Percentiles rank a stretch among this genome's conserved stretches.
Evolutionary conservation across 768 basidiomycete genomes (phyloP).

Genomic region (Mycena leptocephala): DNA sequence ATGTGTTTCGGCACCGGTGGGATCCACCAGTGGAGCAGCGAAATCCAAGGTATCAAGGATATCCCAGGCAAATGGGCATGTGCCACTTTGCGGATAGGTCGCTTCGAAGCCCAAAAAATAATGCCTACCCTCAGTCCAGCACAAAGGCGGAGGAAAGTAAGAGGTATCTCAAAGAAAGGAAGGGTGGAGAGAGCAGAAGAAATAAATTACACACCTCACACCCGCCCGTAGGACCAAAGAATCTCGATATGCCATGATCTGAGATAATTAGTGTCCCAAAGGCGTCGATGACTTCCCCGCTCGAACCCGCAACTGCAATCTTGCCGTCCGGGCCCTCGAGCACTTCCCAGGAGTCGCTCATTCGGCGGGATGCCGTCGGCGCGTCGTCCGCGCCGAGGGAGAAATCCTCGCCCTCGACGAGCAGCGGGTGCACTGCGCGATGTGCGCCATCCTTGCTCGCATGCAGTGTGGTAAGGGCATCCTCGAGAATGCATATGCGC

Average conservation of each 20-base stretch:
- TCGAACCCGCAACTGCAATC: conserved; percentile 25
- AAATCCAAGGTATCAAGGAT: too few species aligned
- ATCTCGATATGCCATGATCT: conserved; percentile 72
- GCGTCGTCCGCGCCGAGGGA: not conserved
- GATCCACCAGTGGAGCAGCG: too few species aligned
- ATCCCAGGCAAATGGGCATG: too few species aligned
- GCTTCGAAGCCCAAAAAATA: too few species aligned
- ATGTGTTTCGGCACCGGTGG: too few species aligned
- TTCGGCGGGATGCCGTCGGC: not conserved
- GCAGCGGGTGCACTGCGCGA: conserved; percentile 65
- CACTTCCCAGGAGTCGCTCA: conserved; percentile 23
- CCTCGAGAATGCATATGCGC: conserved; percentile 74
- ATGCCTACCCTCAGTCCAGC: too few species aligned
- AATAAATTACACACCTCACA: conserved; percentile 69
- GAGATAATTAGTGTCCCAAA: conserved; percentile 74
- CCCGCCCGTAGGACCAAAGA: conserved; percentile 80
- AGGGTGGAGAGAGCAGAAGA: conserved; percentile 8
- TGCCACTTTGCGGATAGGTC: too few species aligned
- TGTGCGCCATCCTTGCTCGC: conserved; percentile 47
- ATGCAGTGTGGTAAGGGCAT: conserved; percentile 70
- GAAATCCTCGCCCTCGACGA: conserved; percentile 43
- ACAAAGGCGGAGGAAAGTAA: too few species aligned
- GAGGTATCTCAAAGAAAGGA: too few species aligned
- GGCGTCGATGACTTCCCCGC: conserved; percentile 67
- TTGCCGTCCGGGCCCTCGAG: conserved; percentile 15